A percentile compares a stretch with the other conserved stretches of the same genome.
phyloP scores from a whole-genome alignment of 371 early-diverging fungal species.

The Mortierella sp. region DNA sequence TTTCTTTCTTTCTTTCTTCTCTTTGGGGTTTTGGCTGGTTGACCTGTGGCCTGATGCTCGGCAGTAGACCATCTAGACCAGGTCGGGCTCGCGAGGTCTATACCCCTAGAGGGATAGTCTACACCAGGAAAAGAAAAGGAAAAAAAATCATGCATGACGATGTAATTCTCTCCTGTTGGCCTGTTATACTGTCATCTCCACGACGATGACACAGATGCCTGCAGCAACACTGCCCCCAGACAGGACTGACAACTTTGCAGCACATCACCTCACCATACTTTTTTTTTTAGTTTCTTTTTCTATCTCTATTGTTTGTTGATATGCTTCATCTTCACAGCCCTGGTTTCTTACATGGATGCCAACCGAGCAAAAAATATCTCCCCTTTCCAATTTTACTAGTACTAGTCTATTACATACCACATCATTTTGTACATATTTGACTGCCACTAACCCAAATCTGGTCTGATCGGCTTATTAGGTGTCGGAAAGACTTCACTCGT shows the following conservation, averaged over 20 bases:
- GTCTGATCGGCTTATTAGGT: slow-evolving; percentile 58
- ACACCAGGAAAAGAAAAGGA: background rate
- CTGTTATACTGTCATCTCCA: slow-evolving; percentile 6
- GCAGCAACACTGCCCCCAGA: too few species aligned
- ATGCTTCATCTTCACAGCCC: too few species aligned
- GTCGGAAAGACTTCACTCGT: slow-evolving; percentile 88
- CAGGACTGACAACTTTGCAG: background rate
- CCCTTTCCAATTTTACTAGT: too few species aligned
- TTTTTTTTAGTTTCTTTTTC: background rate
- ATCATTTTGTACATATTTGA: too few species aligned
- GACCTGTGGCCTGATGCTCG: background rate
- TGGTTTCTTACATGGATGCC: too few species aligned
- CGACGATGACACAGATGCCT: background rate
- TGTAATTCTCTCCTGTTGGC: background rate
- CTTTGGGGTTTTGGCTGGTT: background rate
- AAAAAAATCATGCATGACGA: slow-evolving; percentile 16
- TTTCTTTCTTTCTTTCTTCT: background rate
- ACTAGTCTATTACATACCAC: too few species aligned
- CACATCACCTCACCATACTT: background rate
- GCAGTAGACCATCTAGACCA: background rate
- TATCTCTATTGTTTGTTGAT: too few species aligned
- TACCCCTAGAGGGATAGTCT: slow-evolving; percentile 7
- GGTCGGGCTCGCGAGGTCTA: background rate
- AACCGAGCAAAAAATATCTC: too few species aligned
- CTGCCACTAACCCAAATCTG: too few species aligned